Conservation (phyloP, 805 yeast species). For the Monosporozyma solicola region DNA sequence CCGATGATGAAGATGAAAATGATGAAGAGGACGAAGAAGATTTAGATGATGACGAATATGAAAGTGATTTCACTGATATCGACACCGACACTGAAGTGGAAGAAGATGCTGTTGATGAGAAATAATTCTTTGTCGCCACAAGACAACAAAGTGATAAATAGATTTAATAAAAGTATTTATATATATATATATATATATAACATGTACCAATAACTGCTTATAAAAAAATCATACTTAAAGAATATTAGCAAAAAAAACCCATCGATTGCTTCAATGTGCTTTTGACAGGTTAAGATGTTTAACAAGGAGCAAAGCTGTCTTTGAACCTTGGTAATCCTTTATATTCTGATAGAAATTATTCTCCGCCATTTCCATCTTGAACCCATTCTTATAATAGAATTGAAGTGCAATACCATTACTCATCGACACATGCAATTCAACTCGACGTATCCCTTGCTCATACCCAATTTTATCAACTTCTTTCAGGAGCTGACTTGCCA, state of each 20-base stretch:
- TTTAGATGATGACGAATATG: slow-evolving; percentile 57
- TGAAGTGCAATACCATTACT: neutral
- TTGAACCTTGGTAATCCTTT: neutral
- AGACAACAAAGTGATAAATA: neutral
- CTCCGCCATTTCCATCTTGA: neutral
- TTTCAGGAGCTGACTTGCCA: neutral
- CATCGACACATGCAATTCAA: neutral
- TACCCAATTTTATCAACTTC: neutral
- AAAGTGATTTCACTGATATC: slow-evolving; percentile 28
- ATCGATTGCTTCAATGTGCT: too few relatives aligned
- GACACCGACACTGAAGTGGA: slow-evolving; percentile 32
- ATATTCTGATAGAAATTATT: neutral
- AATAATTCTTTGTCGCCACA: neutral
- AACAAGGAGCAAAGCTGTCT: neutral
- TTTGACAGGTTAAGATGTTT: neutral
- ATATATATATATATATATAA: neutral
- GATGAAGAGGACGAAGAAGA: slow-evolving; percentile 44
- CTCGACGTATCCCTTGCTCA: neutral
- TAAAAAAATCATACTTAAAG: neutral
- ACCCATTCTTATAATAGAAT: neutral
- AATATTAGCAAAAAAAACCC: neutral
- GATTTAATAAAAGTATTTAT: neutral
- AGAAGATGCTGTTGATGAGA: slow-evolving; percentile 11
- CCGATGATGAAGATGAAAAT: slow-evolving; percentile 36
- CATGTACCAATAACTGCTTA: neutral